These are phyloP conservation scores for Phylloporus scabripes DNA, from an alignment of 768 basidiomycete genomes.

Conservation along the genomic window DNA sequence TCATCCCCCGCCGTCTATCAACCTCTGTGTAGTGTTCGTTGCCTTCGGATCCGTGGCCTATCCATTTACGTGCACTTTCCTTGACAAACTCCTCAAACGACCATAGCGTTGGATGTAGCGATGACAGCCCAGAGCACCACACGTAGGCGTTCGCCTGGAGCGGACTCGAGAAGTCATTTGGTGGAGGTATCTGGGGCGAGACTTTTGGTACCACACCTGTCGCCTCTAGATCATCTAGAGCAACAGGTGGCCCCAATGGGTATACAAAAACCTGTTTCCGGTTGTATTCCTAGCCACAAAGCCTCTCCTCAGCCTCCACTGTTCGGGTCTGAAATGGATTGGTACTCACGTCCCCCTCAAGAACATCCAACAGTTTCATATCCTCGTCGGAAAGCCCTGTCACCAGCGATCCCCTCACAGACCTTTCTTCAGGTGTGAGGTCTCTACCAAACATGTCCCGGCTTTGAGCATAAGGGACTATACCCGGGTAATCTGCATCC, in stretches of 20 bases:
- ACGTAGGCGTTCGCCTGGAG: conserved; percentile 70
- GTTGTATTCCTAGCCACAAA: conserved; percentile 68
- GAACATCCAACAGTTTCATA: conserved; percentile 64
- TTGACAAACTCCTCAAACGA: conserved; percentile 74
- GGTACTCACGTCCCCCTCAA: conserved; percentile 69
- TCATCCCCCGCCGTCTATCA: conserved; percentile 31
- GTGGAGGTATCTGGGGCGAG: conserved; percentile 38
- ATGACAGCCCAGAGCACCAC: conserved; percentile 41
- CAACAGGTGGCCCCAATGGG: conserved; percentile 44
- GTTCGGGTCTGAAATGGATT: background rate
- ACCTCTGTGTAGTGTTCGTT: conserved; percentile 47
- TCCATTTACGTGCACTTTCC: conserved; percentile 77
- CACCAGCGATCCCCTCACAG: conserved; percentile 77
- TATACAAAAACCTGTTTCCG: conserved; percentile 50
- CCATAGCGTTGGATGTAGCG: conserved; percentile 65
- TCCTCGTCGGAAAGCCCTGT: conserved; percentile 62
- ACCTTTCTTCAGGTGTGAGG: conserved; percentile 55
- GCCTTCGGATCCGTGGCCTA: conserved; percentile 36
- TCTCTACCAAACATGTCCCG: conserved; percentile 42
- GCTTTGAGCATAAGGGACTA: conserved; percentile 56
- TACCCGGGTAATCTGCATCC: conserved; percentile 78
- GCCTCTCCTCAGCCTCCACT: background rate
- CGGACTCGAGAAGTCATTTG: conserved; percentile 29
- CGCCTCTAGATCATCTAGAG: conserved; percentile 22
- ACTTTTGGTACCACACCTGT: conserved; percentile 35